Percentiles rank a stretch among this genome's conserved stretches.
Conservation (phyloP, 768 basidiomycete species). For the Gloeophyllum trabeum region DNA sequence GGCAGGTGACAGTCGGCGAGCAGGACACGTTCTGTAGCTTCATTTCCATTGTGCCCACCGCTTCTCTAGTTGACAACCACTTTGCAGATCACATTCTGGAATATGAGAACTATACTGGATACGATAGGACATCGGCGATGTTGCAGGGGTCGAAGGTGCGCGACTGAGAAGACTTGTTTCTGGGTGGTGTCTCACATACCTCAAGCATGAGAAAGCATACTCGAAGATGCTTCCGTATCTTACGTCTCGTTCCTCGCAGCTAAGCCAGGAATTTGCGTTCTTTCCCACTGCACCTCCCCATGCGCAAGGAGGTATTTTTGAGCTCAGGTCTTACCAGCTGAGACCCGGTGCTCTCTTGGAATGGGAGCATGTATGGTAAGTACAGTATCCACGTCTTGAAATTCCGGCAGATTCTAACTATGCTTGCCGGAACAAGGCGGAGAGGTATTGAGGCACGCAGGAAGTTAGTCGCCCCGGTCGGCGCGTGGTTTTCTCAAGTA, state of each 20-base stretch:
- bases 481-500: conserved; percentile 88
- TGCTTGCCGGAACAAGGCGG: conserved; percentile 44
- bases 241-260: conserved; percentile 59
- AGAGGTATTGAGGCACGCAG: conserved; percentile 89
- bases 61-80: background rate
- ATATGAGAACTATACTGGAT: conserved; percentile 89
- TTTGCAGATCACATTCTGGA: conserved; percentile 63
- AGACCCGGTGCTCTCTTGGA: conserved; percentile 86
- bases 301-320: conserved; percentile 84
- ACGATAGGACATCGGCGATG: conserved; percentile 62
- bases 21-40: conserved; percentile 73
- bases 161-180: background rate
- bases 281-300: conserved; percentile 85
- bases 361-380: conserved; percentile 90
- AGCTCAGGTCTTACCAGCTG: conserved; percentile 81
- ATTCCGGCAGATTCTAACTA: conserved; percentile 3
- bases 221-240: conserved; percentile 70
- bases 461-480: conserved; percentile 76
- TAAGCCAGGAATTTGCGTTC: conserved; percentile 93
- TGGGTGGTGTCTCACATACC: conserved; percentile 3
- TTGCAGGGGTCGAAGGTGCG: conserved; percentile 56
- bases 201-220: conserved; percentile 57
- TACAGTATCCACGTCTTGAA: background rate
- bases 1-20: conserved; percentile 86
- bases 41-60: conserved; percentile 17